Evolutionary conservation across 768 basidiomycete genomes (phyloP).

Genomic region (Agaricus sinodeliciosus): DNA sequence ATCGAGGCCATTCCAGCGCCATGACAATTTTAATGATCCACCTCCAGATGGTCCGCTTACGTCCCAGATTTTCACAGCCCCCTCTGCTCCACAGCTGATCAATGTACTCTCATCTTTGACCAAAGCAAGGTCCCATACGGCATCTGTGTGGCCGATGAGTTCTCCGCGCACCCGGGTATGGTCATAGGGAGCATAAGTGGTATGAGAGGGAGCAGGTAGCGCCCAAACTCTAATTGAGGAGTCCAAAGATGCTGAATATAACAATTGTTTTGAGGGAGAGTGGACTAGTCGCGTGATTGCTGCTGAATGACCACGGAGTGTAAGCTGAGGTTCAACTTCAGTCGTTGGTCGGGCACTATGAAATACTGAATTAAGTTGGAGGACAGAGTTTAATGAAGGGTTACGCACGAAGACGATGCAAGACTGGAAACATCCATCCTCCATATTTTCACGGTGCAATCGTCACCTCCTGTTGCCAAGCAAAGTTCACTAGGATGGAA

Average conservation of each 20-base stretch:
- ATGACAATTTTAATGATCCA: slow-evolving; percentile 64
- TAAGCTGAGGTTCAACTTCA: slow-evolving; percentile 90
- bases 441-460: slow-evolving; percentile 96
- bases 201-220: slow-evolving; percentile 66
- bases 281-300: slow-evolving; percentile 84
- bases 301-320: slow-evolving; percentile 88
- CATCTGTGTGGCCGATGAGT: slow-evolving; percentile 90
- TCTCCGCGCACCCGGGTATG: slow-evolving; percentile 68
- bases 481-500: slow-evolving; percentile 85
- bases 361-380: slow-evolving; percentile 14
- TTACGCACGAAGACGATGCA: slow-evolving; percentile 69
- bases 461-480: slow-evolving; percentile 91
- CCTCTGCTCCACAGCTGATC: slow-evolving; percentile 89
- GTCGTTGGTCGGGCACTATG: slow-evolving; percentile 62
- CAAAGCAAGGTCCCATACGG: slow-evolving; percentile 92
- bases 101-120: slow-evolving; percentile 78
- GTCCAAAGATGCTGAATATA: slow-evolving; percentile 93
- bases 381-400: slow-evolving; percentile 9
- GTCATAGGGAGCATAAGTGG: slow-evolving; percentile 91
- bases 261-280: slow-evolving; percentile 63
- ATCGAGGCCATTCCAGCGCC: slow-evolving; percentile 66
- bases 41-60: slow-evolving; percentile 61
- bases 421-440: slow-evolving; percentile 73
- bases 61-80: slow-evolving; percentile 91
- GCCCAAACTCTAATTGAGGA: slow-evolving; percentile 91